These are phyloP conservation scores for Fraxinus dipetala DNA, from an alignment of 305 asterid species.

Conservation along the genomic window DNA sequence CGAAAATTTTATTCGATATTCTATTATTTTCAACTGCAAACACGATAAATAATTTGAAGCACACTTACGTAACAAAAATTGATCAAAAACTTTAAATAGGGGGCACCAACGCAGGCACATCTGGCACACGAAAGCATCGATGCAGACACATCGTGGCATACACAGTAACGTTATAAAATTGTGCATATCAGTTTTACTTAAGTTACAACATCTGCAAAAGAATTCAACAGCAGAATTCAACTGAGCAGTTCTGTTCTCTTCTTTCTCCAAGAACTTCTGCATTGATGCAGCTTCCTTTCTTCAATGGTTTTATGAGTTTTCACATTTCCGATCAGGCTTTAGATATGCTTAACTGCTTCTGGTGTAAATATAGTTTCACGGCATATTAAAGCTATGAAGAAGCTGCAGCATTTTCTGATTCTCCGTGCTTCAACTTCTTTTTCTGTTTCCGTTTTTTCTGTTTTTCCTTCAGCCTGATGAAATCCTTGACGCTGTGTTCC, in stretches of 20 bases:
- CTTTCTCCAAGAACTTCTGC: neutral
- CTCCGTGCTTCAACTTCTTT: slow-evolving; percentile 34
- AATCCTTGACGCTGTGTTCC: slow-evolving; percentile 72
- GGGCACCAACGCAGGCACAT: neutral
- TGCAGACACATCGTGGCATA: too few species aligned
- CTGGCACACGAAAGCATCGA: neutral
- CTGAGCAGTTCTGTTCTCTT: neutral
- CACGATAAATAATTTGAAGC: too few species aligned
- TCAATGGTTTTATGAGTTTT: neutral
- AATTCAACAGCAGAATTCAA: neutral
- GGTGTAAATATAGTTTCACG: neutral
- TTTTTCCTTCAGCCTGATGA: slow-evolving; percentile 49
- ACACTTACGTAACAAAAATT: neutral
- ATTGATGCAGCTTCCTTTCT: neutral
- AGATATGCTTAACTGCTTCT: neutral
- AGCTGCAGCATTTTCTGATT: neutral
- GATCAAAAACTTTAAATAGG: neutral
- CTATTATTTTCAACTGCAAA: too few species aligned
- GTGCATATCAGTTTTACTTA: too few species aligned
- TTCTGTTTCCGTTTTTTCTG: slow-evolving; percentile 55
- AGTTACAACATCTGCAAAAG: too few species aligned
- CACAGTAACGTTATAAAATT: neutral
- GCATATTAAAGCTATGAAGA: slow-evolving; percentile 2
- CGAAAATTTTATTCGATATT: too few species aligned
- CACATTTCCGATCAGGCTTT: neutral